Evolutionary conservation across 345 rosid species (phyloP).

Genomic region (Microcos paniculata): DNA sequence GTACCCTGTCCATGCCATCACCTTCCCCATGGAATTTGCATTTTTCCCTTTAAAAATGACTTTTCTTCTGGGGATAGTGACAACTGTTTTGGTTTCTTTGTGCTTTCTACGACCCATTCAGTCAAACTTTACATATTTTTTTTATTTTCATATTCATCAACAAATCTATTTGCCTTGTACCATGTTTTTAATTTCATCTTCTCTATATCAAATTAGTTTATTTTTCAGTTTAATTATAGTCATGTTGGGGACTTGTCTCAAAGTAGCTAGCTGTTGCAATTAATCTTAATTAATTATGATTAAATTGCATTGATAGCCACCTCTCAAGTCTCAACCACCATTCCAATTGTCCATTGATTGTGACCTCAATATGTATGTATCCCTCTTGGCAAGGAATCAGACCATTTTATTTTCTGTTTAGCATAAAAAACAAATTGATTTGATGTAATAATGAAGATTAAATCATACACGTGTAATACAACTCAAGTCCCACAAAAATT

Average conservation of each 20-base stretch:
- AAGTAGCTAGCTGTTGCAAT: background rate
- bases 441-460: background rate
- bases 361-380: background rate
- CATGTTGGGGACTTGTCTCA: too few species aligned
- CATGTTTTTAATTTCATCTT: background rate
- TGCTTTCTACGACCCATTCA: background rate
- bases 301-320: background rate
- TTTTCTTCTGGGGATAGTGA: background rate
- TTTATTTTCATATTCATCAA: background rate
- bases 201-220: too few species aligned
- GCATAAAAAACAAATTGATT: background rate
- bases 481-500: background rate
- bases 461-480: background rate
- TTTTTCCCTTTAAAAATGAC: background rate
- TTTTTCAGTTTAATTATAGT: too few species aligned
- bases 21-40: background rate
- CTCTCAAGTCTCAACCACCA: constrained; percentile 1
- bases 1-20: background rate
- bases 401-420: background rate
- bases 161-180: background rate
- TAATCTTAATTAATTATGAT: background rate
- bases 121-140: background rate
- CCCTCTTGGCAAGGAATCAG: background rate
- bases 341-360: background rate
- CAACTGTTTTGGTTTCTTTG: background rate